Evolutionary conservation across 345 rosid species (phyloP).

Genomic region (Euphorbia pulcherrima): DNA sequence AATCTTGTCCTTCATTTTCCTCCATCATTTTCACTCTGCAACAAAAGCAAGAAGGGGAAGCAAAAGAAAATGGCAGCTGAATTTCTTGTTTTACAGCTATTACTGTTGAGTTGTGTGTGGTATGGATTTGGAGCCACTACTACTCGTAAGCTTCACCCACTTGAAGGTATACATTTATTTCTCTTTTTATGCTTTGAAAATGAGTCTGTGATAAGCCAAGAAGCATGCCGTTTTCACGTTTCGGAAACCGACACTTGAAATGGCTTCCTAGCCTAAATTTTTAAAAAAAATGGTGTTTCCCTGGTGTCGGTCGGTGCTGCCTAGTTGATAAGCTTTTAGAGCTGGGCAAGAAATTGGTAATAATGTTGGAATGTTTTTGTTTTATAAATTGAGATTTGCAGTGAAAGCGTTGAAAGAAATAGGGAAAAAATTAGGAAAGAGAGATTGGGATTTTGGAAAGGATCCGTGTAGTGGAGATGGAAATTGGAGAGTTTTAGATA

Average conservation of each 20-base stretch:
- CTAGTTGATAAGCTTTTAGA: too few species aligned
- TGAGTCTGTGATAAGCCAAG: too few species aligned
- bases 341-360: too few species aligned
- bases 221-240: too few species aligned
- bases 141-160: slow-evolving; percentile 19
- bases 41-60: neutral
- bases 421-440: slow-evolving; percentile 60
- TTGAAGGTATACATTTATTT: neutral
- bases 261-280: too few species aligned
- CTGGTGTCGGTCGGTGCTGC: too few species aligned
- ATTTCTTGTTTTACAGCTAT: neutral
- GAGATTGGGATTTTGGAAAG: slow-evolving; percentile 58
- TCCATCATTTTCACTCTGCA: too few species aligned
- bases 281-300: too few species aligned
- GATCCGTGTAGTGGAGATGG: slow-evolving; percentile 80
- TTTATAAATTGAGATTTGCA: slow-evolving; percentile 22
- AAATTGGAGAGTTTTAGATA: slow-evolving; percentile 42
- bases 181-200: neutral
- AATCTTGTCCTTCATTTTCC: too few species aligned
- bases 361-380: too few species aligned
- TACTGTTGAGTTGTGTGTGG: too few species aligned
- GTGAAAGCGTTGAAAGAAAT: slow-evolving; percentile 63
- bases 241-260: too few species aligned
- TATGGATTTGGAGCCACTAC: slow-evolving; percentile 9
- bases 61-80: neutral